Evolutionary conservation across 106 monocot genomes (phyloP).

Genomic region (Dactylorhiza incarnata): DNA sequence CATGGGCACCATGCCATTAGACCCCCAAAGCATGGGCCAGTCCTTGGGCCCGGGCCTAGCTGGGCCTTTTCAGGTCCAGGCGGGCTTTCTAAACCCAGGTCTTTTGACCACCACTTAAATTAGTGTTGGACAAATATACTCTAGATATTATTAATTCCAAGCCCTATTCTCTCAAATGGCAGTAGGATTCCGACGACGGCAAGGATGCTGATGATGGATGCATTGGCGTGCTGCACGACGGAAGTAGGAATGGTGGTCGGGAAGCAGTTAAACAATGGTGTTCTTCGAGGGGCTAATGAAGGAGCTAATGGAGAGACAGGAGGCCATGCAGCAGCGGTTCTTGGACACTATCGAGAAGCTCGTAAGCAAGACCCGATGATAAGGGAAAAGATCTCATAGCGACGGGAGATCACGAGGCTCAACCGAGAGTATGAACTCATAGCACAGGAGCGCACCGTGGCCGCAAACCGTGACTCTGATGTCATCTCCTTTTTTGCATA

Average conservation of each 20-base stretch:
- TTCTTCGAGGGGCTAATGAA: constrained; percentile 68
- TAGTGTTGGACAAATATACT: too few species aligned
- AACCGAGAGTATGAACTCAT: constrained; percentile 51
- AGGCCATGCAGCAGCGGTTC: constrained; percentile 69
- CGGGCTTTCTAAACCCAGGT: too few species aligned
- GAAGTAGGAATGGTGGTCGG: constrained; percentile 6
- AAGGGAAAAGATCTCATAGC: constrained; percentile 68
- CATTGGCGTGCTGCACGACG: too few species aligned
- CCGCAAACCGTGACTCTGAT: constrained; percentile 49
- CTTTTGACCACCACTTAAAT: too few species aligned
- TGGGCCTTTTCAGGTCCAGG: too few species aligned
- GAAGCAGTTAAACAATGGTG: constrained; percentile 41
- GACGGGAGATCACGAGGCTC: constrained; percentile 61
- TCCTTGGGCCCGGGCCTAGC: too few species aligned
- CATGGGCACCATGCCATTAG: too few species aligned
- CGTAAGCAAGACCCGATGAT: constrained; percentile 70
- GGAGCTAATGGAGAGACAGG: constrained; percentile 74
- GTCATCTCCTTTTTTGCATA: constrained; percentile 61
- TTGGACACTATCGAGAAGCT: constrained; percentile 63
- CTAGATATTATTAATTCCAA: too few species aligned
- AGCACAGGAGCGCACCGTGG: constrained; percentile 45
- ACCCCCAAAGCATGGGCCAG: too few species aligned
- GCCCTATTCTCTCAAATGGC: too few species aligned
- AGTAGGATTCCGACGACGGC: too few species aligned
- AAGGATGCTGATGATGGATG: too few species aligned